Evolutionary conservation across 805 yeast genomes (phyloP), one percentile per base, ranked within the genome.

Genomic region (Metschnikowia lunata): DNA sequence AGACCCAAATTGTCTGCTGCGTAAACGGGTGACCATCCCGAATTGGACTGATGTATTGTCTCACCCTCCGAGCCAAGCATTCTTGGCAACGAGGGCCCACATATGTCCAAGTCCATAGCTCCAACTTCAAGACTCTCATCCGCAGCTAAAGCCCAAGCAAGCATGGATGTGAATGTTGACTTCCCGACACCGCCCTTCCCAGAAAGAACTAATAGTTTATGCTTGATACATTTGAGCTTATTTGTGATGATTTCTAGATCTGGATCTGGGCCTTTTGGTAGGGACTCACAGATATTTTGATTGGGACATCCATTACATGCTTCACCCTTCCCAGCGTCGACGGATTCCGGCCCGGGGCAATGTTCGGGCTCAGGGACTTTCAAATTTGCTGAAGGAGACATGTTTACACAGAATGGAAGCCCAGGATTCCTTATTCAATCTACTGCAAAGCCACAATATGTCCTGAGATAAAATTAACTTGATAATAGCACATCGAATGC

Each of bases 311-410:
- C 97, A 8, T 70, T 76, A 61, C 99, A 93, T 10, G 98, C 96
- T 59, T 88, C 96, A 3, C 88, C 90, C 56, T 85, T 80, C 7
- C 99, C 99, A 2, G 99, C 99, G 42, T 69, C 66, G 54, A 89
- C 97, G 2, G 95, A 84, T 60, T 91, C 97, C 1, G 98, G 96
- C 1, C 99, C 99, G 0, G 99, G 99, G 69, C 99, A 93, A 64
- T 93, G 98, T 60, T 89, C 97, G 1, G 99, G 98, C 58, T 85
- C 95, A 0, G 93, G 89, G 0, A 82, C 87, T 43, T 72, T 53
- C 23, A 68, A 56, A 35, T 57, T 39, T 15, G 51, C 49, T 6
- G 61, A 15, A 14, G 43, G 44, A 26, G 43, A 27, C 43, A 45
- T 40, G 23, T 18, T 18, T 18, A 18, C 23, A 18, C 23, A 18